These are phyloP conservation scores for Coniochaeta pulveracea DNA, from an alignment of 2,329 filamentous ascomycete genomes.

Conservation along the genomic window DNA sequence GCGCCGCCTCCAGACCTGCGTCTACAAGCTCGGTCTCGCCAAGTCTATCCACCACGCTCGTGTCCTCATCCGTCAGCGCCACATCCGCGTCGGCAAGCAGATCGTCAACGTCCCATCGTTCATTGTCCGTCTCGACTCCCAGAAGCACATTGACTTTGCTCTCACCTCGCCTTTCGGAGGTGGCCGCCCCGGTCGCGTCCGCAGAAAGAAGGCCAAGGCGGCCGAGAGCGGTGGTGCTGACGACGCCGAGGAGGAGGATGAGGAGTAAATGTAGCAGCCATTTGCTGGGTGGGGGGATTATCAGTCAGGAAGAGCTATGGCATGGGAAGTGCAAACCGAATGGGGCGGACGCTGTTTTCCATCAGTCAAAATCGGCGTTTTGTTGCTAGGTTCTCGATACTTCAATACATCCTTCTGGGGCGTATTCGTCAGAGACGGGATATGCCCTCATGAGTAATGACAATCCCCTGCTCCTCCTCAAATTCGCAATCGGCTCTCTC, in stretches of 20 bases:
- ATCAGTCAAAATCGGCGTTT: conserved; percentile 6
- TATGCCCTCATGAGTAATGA: conserved; percentile 4
- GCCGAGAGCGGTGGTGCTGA: conserved; percentile 74
- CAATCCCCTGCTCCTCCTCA: too few relatives aligned
- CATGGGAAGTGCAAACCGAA: conserved; percentile 13
- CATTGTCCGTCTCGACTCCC: conserved; percentile 98
- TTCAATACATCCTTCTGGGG: conserved; percentile 3
- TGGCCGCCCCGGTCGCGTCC: conserved; percentile 91
- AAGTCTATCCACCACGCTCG: conserved; percentile 99
- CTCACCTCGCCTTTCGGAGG: conserved; percentile 96
- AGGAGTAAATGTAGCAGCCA: conserved; percentile 33
- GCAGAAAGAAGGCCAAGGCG: conserved; percentile 99
- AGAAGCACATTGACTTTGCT: conserved; percentile 99
- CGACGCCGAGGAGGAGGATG: conserved; percentile 81
- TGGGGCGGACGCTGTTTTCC: conserved; percentile 11
- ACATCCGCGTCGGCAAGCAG: conserved; percentile 99
- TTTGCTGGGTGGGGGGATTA: conserved; percentile 2
- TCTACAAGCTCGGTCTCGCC: conserved; percentile 99
- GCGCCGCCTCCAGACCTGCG: conserved; percentile 98
- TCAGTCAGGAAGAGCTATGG: conserved; percentile 10
- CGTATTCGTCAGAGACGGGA: conserved; percentile 2
- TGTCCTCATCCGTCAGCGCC: conserved; percentile 98
- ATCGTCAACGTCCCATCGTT: conserved; percentile 99
- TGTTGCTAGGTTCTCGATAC: conserved; percentile 3
- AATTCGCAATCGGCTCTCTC: too few relatives aligned